phyloP scores from a whole-genome alignment of 2,329 filamentous ascomycete genomes.

The Penicillium corylophilum region DNA sequence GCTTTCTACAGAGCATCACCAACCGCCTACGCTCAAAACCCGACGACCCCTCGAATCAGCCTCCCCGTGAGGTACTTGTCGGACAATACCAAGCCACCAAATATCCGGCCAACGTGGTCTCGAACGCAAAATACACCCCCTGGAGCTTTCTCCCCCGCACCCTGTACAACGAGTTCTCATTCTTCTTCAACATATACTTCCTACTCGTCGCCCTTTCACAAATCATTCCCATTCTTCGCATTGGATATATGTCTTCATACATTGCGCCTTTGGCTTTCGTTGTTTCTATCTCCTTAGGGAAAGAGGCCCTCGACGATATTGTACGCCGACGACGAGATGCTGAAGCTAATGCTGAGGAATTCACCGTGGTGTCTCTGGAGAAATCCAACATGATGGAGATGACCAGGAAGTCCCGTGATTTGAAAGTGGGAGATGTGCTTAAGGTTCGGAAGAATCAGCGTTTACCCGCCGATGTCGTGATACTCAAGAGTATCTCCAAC shows the following conservation, averaged over 20 bases:
- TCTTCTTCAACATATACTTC: slow-evolving; percentile 99
- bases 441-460: slow-evolving; percentile 90
- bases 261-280: slow-evolving; percentile 91
- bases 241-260: slow-evolving; percentile 93
- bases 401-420: slow-evolving; percentile 77
- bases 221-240: slow-evolving; percentile 81
- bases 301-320: slow-evolving; percentile 94
- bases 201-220: slow-evolving; percentile 92
- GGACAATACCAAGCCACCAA: slow-evolving; percentile 70
- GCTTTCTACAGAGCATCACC: slow-evolving; percentile 27
- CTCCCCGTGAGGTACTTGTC: slow-evolving; percentile 73
- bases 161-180: slow-evolving; percentile 97
- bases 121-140: slow-evolving; percentile 96
- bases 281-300: slow-evolving; percentile 85
- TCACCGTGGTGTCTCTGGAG: slow-evolving; percentile 72
- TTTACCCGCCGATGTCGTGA: slow-evolving; percentile 90
- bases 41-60: slow-evolving; percentile 44
- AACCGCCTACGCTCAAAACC: slow-evolving; percentile 30
- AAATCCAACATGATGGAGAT: slow-evolving; percentile 60
- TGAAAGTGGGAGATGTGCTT: slow-evolving; percentile 93
- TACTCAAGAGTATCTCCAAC: slow-evolving; percentile 77
- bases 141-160: slow-evolving; percentile 92
- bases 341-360: slow-evolving; percentile 91
- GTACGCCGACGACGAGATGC: slow-evolving; percentile 79
- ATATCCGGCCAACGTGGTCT: slow-evolving; percentile 88